Percentiles rank a stretch among this genome's conserved stretches.
Conservation (phyloP, 371 early-diverging fungal species). For the Mortierella sp. region DNA sequence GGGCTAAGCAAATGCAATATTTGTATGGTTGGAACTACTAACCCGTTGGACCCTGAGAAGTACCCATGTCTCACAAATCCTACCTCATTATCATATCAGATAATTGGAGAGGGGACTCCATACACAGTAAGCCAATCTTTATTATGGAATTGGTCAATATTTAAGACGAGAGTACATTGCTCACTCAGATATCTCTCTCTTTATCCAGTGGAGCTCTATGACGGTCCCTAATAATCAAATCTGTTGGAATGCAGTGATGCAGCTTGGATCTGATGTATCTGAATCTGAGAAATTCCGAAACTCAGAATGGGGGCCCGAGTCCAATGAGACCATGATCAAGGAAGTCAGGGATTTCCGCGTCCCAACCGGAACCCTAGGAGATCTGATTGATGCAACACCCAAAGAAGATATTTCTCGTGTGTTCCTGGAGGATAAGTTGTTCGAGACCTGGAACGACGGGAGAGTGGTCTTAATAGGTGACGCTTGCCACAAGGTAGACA, state of each 20-base stretch:
- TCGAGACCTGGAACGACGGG: constrained; percentile 27
- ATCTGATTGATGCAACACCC: constrained; percentile 14
- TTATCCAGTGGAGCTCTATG: not conserved
- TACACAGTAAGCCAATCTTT: constrained; percentile 5
- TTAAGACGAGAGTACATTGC: not conserved
- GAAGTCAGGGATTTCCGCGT: constrained; percentile 4
- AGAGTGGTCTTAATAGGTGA: constrained; percentile 31
- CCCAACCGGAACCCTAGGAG: constrained; percentile 1
- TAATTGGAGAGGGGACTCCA: not conserved
- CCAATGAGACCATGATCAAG: constrained; percentile 3
- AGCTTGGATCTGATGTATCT: not conserved
- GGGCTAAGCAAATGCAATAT: no score
- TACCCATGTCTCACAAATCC: not conserved
- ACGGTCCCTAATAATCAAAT: not conserved
- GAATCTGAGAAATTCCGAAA: not conserved
- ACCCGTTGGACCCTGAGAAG: not conserved
- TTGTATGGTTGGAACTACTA: not conserved
- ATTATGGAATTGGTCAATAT: not conserved
- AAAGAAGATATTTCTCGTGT: constrained; percentile 12
- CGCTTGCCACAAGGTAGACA: constrained; percentile 2
- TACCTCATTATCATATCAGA: not conserved
- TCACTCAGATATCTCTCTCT: not conserved
- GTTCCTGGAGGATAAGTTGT: constrained; percentile 31
- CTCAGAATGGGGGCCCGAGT: constrained; percentile 7
- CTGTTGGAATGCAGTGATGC: not conserved